Percentiles rank a stretch among this genome's conserved stretches.
Evolutionary conservation across 176 grass and related monocot species (phyloP).

Genomic region (Cymbopogon citratus): DNA sequence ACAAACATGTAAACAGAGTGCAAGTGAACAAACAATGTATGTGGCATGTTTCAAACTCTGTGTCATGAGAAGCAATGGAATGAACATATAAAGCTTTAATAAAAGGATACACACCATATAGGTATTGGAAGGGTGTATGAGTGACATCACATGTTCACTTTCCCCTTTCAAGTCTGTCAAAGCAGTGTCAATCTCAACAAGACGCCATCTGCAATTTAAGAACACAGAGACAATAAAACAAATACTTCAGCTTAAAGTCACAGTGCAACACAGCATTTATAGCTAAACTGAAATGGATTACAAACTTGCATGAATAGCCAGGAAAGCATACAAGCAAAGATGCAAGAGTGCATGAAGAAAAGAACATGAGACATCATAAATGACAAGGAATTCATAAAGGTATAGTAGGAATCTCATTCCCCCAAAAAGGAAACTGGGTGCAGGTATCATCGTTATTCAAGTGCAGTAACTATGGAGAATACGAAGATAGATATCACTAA

Average conservation of each 20-base stretch:
- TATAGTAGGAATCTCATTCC: background rate
- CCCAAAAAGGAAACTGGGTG: background rate
- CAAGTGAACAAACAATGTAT: background rate
- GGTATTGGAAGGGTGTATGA: conserved; percentile 90
- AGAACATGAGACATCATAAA: conserved; percentile 6
- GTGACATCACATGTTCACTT: conserved; percentile 72
- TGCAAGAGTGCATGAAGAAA: conserved; percentile 2
- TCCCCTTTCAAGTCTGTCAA: conserved; percentile 64
- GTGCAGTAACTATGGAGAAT: background rate
- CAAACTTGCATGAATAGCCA: background rate
- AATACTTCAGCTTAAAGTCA: background rate
- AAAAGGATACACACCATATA: conserved; percentile 69
- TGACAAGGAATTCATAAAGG: background rate
- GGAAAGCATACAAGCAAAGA: background rate
- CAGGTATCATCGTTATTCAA: background rate
- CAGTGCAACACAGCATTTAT: background rate
- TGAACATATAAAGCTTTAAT: background rate
- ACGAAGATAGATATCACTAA: background rate
- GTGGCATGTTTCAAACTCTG: background rate
- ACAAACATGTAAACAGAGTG: background rate
- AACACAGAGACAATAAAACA: background rate
- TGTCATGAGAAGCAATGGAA: background rate
- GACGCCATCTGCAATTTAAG: conserved; percentile 58
- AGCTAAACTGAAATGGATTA: background rate
- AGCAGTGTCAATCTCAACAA: conserved; percentile 84